Base-by-base conservation (phyloP, 768 basidiomycete genomes). In the Chalciporus piperatus region DNA sequence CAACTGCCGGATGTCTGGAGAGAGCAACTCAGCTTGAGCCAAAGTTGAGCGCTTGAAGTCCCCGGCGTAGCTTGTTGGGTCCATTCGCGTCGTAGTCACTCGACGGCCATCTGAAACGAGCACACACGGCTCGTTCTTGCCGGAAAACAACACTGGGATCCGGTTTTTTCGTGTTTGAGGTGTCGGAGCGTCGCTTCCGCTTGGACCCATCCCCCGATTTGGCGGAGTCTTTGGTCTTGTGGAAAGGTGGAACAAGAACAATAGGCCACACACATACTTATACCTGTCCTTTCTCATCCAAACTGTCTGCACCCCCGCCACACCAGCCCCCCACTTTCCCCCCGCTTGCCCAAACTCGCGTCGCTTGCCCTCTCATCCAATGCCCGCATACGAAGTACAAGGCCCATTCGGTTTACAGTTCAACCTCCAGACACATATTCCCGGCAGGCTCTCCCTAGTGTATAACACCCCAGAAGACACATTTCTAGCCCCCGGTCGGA, bases 351-450 rank as follows among this genome's bases (percentile, higher is more conserved):
- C 43, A 23, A 30, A 17, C 28, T 41, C 19, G 4, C 23, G 8
- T 47, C 35, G 5, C 22, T 17, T 4, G 12, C 35, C 22, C n/a
- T 40, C 51, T 39, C 7, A 16, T 27, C 25, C 48, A 20, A 66
- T 65, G 64, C 51, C 57, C n/a, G 45, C 52, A 14, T 64, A 56
- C 41, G 59, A 59, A 32, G 53, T 59, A 17, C 58, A 70, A 48
- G 56, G 52, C 3, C 55, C 61, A 12, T 35, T 67, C 44, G 56
- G 61, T 27, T 23, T 65, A 23, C 55, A 57, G 16, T 56, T 62
- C 50, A 54, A 38, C 39, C 28, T 59, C 22, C 55, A 47, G 16
- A 47, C 63, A 27, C 61, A 43, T 25, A 40, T 55, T 16, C 51
- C 65, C 1, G 43, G 35, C 33, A 28, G 53, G 3, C 22, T 33